Conservation (phyloP, 129 eudicot genomes). For the Smallanthus sonchifolius region DNA sequence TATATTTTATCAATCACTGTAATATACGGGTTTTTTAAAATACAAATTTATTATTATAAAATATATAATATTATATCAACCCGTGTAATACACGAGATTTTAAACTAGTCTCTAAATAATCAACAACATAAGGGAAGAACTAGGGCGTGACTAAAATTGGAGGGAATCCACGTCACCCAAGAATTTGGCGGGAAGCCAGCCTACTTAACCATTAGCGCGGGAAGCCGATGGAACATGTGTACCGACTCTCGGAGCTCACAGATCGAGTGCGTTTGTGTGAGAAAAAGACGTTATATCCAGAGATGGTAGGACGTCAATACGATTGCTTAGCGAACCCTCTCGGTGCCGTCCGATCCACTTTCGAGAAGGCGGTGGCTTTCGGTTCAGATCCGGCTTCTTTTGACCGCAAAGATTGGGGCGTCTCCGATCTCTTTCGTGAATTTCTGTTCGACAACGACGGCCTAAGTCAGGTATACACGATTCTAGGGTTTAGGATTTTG, state of each 20-base stretch:
- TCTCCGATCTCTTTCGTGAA: slow-evolving; percentile 56
- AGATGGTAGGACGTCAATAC: slow-evolving; percentile 76
- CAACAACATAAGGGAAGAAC: no score
- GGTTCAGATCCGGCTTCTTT: slow-evolving; percentile 41
- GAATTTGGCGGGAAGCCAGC: slow-evolving; percentile 39
- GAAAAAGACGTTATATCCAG: background rate
- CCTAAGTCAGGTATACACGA: slow-evolving; percentile 46
- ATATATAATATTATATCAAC: no score
- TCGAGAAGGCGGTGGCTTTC: slow-evolving; percentile 59
- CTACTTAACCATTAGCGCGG: slow-evolving; percentile 36
- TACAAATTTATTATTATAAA: no score
- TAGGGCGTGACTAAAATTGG: slow-evolving; percentile 8
- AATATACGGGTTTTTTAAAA: no score
- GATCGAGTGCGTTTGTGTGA: background rate
- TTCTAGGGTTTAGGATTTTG: slow-evolving; percentile 14
- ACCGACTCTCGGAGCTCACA: background rate
- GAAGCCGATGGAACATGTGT: slow-evolving; percentile 13
- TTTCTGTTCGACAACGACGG: slow-evolving; percentile 43
- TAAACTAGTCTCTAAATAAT: no score
- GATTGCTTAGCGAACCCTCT: slow-evolving; percentile 82
- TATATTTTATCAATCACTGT: no score
- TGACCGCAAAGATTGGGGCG: slow-evolving; percentile 77
- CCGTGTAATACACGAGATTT: no score
- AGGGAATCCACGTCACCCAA: slow-evolving; percentile 28
- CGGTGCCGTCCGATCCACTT: slow-evolving; percentile 81